phyloP scores from a whole-genome alignment of 352 stramenopile species.

The Phytophthora pini region DNA sequence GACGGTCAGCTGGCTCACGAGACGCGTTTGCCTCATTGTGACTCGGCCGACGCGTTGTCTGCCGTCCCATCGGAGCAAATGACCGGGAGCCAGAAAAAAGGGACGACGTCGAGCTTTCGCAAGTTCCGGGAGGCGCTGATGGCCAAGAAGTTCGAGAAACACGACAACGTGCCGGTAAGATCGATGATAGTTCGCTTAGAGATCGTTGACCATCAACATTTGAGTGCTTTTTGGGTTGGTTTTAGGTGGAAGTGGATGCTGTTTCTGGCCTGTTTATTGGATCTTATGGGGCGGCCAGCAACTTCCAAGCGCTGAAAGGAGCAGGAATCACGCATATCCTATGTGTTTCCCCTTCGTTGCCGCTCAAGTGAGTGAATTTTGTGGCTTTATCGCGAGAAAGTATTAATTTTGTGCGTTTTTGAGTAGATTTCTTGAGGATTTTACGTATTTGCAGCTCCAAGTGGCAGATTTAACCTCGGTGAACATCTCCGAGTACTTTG shows the following conservation, averaged over 20 bases:
- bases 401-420: background rate
- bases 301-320: constrained; percentile 46
- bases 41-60: background rate
- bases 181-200: constrained; percentile 2
- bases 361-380: constrained; percentile 42
- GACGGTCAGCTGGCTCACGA: constrained; percentile 14
- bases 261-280: constrained; percentile 67
- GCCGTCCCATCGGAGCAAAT: background rate
- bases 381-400: background rate
- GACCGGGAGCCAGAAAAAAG: constrained; percentile 12
- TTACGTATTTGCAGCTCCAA: constrained; percentile 61
- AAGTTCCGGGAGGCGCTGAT: constrained; percentile 70
- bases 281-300: constrained; percentile 66
- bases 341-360: constrained; percentile 52
- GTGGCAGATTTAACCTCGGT: constrained; percentile 54
- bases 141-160: constrained; percentile 51
- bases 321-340: constrained; percentile 66
- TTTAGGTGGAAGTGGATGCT: constrained; percentile 31
- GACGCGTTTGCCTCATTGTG: constrained; percentile 14
- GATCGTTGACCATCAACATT: constrained; percentile 6
- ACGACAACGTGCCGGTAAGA: constrained; percentile 55
- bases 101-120: constrained; percentile 42
- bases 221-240: background rate
- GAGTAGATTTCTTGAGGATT: constrained; percentile 49
- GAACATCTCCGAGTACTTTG: constrained; percentile 55